A percentile compares a stretch with the other conserved stretches of the same genome.
These are phyloP conservation scores for Nitzschia palea DNA, from an alignment of 108 stramenopile species.

Conservation along the genomic window DNA sequence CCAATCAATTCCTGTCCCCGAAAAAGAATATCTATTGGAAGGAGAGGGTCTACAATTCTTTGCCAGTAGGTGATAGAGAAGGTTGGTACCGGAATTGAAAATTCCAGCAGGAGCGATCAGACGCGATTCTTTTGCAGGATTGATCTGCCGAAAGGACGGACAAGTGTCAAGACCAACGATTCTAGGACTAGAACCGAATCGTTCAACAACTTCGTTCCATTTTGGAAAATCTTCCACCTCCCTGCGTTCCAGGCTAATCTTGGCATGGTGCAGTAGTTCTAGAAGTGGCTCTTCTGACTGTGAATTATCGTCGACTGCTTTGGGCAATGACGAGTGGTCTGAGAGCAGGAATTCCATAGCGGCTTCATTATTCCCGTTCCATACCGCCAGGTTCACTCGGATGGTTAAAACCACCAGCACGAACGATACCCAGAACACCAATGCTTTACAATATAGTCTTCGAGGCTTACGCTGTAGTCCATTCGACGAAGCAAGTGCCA, in stretches of 20 bases:
- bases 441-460: no score
- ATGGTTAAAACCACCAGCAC: no score
- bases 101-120: conserved; percentile 52
- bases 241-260: not conserved
- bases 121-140: conserved; percentile 27
- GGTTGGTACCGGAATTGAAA: conserved; percentile 70
- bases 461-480: no score
- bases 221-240: conserved; percentile 20
- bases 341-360: no score
- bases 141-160: conserved; percentile 36
- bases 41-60: conserved; percentile 34
- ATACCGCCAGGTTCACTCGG: no score
- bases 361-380: no score
- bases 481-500: no score
- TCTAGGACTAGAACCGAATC: conserved; percentile 42
- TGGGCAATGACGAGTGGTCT: no score
- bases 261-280: not conserved
- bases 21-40: not conserved
- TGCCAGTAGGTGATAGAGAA: conserved; percentile 44
- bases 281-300: conserved; percentile 11
- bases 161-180: conserved; percentile 59
- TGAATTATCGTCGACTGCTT: no score
- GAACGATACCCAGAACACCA: no score
- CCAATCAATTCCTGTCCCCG: conserved; percentile 15
- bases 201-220: conserved; percentile 47